These are phyloP conservation scores for Salvia splendens DNA, from an alignment of 257 asterid species.

Conservation along the genomic window DNA sequence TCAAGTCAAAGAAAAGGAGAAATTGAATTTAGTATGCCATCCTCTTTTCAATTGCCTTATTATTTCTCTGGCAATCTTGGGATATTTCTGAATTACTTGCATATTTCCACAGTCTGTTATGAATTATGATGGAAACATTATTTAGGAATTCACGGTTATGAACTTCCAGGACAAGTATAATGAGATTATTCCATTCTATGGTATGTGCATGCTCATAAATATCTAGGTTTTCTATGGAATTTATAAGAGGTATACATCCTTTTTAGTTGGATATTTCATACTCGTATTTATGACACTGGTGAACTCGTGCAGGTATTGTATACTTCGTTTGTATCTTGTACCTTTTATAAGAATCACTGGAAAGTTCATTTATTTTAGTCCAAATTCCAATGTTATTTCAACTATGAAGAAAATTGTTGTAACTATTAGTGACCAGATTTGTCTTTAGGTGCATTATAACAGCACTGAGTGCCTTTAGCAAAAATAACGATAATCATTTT, in stretches of 20 bases:
- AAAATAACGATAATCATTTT: too few relatives aligned
- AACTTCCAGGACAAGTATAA: neutral
- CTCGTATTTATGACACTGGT: neutral
- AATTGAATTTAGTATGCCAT: conserved; percentile 72
- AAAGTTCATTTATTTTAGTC: neutral
- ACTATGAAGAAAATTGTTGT: conserved; percentile 13
- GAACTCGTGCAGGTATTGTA: neutral
- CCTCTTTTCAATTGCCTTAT: conserved; percentile 20
- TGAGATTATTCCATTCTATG: neutral
- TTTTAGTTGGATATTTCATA: conserved; percentile 6
- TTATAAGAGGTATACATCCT: neutral
- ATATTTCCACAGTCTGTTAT: conserved; percentile 11
- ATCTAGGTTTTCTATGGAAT: neutral
- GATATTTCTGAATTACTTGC: neutral
- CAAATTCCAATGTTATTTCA: neutral
- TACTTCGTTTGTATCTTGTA: neutral
- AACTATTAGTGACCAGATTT: conserved; percentile 2
- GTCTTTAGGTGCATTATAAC: conserved; percentile 19
- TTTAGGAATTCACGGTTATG: neutral
- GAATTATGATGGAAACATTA: neutral
- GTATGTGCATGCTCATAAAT: conserved; percentile 6
- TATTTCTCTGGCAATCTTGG: conserved; percentile 16
- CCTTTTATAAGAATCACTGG: neutral
- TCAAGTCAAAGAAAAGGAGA: conserved; percentile 87
- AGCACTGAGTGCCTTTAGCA: conserved; percentile 4